Base-by-base conservation (phyloP, 106 monocot genomes). In the Xerophyta viscosa region DNA sequence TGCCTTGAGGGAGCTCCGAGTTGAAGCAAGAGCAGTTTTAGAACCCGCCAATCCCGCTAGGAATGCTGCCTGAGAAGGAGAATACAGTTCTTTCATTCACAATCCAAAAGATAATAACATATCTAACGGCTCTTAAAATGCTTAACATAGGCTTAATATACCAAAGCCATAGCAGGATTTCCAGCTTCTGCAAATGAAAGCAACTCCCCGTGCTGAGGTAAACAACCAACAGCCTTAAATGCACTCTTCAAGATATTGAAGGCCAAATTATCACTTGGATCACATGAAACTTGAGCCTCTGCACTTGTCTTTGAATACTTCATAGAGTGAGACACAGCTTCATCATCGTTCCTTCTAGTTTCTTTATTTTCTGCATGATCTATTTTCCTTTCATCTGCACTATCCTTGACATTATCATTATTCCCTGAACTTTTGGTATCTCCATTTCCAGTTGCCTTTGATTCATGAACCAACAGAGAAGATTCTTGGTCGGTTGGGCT, bases 81-180 rank as follows among this genome's bases (percentile, higher is more conserved):
- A 39, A 2, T 15, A 39, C 15, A 12, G 39, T 15, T 21, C 23
- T 46, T 55, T 43, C 42, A 26, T 18, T 53, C 33, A 9, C 9
- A 29, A 62, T 22, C 8, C 23, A 50, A 29, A 46, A 20, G 9
- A 20, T 17, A 54, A 8, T 36, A 18, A 30, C 14, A 29, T 8
- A 20, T 20, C 4, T n/a, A n/a, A n/a, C n/a, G n/a, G n/a, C n/a
- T n/a, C n/a, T n/a, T n/a, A n/a, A n/a, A n/a, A n/a, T n/a, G n/a
- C n/a, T 54, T 36, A 6, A 1, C 3, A 36, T 5, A 11, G 17
- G 36, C 54, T 20, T 54, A 31, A 50, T 73, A 65, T 61, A 88
- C 94, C 75, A 96, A 60, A 25, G 81, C 67, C 84, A 88, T 96
- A 51, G 79, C 88, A 8, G 94, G 94, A 57, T 88, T 96, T 56